A percentile compares a stretch with the other conserved stretches of the same genome.
Conservation (phyloP, 2,329 filamentous ascomycete species). For the Fusarium siculi region DNA sequence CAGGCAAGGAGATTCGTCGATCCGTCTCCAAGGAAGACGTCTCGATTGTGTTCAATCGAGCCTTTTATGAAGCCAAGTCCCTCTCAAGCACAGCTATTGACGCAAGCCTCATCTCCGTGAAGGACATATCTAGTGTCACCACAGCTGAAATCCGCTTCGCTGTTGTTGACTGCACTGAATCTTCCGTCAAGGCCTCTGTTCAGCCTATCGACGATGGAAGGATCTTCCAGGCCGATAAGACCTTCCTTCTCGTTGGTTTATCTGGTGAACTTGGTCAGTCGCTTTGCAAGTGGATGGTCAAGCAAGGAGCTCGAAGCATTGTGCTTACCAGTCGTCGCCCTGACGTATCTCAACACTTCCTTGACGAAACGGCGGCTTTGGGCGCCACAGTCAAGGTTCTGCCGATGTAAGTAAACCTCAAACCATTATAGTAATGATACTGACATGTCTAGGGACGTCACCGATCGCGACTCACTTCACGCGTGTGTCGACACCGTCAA, state of each 20-base stretch:
- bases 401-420: neutral
- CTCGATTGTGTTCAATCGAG: rapidly evolving
- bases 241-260: neutral
- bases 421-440: too few species aligned
- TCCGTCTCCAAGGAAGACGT: neutral
- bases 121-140: neutral
- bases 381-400: neutral
- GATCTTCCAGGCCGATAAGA: neutral
- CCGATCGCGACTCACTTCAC: neutral
- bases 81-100: neutral
- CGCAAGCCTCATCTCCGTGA: rapidly evolving
- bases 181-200: rapidly evolving
- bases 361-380: neutral
- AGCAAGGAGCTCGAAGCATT: neutral
- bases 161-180: neutral
- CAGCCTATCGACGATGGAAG: neutral
- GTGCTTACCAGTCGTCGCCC: neutral
- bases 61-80: neutral
- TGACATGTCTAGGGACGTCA: neutral
- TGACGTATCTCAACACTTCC: neutral
- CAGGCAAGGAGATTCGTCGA: neutral
- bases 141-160: neutral
- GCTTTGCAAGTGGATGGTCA: neutral
- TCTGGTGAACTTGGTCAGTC: neutral
- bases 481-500: neutral